Base-by-base conservation (phyloP, 805 yeast species). In the Candida gorgasii region DNA sequence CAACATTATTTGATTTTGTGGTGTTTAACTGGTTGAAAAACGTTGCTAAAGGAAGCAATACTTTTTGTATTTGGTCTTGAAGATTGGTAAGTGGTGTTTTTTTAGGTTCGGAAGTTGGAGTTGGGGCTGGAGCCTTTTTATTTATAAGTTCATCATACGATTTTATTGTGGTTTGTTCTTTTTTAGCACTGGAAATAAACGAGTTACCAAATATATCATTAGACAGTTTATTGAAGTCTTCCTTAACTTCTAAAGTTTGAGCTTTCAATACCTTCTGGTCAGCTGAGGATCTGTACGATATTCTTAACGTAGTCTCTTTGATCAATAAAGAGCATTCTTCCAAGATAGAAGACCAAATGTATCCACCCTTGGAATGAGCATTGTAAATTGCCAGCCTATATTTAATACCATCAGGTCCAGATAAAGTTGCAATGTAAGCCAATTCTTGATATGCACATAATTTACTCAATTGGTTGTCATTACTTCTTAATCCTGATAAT, bases 391-490 rank as follows among this genome's bases (percentile, higher is more conserved):
- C 67, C 20, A 58, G 49, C 57, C 90, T 72, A 40, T 76, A 64
- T 38, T 75, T 72, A 3, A 62, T 49, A 5, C 63, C 70, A 40
- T 63, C 69, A 5, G 52, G 47, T 46, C 75, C 73, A 1, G 67
- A 56, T 2, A 79, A 62, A 1, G 80, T 75, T 6, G 89, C 67
- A 36, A 85, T 67, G 52, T 76, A 82, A 0, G 87, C 84, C 41
- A 85, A 65, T 55, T 86, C 93, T 61, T 86, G 92, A 62, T 79
- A 84, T 2, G 92, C 89, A 1, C 89, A 80, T 45, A 80, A 57
- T 45, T 80, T 75, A 38, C 59, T 49, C 37, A 69, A 53, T 41
- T 58, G 61, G 37, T 57, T 42, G 11, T 61, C 65, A 1, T 77
- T 76, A 26, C 82, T 81, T 39, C 74, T 72, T 46, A 86, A 67